These are phyloP conservation scores for Luvunga scandens DNA, from an alignment of 345 rosid genomes.

Conservation along the genomic window DNA sequence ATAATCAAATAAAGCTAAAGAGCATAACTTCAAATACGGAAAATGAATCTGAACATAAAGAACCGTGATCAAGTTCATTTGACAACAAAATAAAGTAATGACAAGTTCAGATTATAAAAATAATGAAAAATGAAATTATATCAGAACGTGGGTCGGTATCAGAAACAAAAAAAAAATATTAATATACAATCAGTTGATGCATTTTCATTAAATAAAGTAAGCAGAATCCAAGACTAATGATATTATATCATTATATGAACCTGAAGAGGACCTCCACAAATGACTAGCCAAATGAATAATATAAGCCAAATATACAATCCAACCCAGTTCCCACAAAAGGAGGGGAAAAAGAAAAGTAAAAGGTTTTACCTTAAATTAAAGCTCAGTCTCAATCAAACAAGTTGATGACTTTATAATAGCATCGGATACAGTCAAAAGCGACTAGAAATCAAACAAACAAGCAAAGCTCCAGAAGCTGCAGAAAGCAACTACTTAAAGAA, in stretches of 20 bases:
- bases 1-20: neutral
- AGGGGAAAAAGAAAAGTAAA: neutral
- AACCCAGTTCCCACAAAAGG: neutral
- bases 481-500: neutral
- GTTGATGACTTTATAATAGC: neutral
- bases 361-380: neutral
- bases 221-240: constrained; percentile 6
- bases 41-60: neutral
- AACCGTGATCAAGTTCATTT: neutral
- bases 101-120: constrained; percentile 1
- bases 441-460: neutral
- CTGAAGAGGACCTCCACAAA: constrained; percentile 23
- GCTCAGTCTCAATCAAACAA: constrained; percentile 5
- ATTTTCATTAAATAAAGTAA: neutral
- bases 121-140: constrained; percentile 4
- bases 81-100: neutral
- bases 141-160: constrained; percentile 18
- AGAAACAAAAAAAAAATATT: constrained; percentile 1
- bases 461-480: neutral
- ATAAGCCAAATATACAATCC: neutral
- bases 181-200: constrained; percentile 2
- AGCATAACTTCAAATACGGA: neutral
- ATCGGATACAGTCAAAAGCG: constrained; percentile 10
- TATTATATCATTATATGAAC: constrained; percentile 5
- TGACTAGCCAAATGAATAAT: constrained; percentile 7